phyloP scores from a whole-genome alignment of 768 basidiomycete genomes.

The Auricularia cornea region DNA sequence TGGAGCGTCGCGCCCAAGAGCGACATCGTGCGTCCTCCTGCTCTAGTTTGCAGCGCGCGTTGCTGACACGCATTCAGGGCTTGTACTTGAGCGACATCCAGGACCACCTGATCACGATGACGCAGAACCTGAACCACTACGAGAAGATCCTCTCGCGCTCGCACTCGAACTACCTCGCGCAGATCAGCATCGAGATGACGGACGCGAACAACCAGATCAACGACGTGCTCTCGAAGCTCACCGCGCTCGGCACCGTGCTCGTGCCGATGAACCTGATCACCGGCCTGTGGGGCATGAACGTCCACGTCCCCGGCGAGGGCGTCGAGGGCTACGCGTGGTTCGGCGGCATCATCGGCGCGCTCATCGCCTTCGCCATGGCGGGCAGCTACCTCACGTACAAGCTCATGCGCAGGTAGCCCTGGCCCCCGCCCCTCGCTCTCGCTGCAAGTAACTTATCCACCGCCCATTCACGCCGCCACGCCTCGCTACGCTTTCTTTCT shows the following conservation, averaged over 20 bases:
- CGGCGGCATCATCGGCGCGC: slow-evolving; percentile 68
- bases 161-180: slow-evolving; percentile 98
- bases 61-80: too few relatives aligned
- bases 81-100: slow-evolving; percentile 94
- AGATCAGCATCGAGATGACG: slow-evolving; percentile 99
- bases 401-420: slow-evolving; percentile 40
- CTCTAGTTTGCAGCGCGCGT: neutral
- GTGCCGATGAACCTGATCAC: slow-evolving; percentile 97
- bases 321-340: slow-evolving; percentile 70
- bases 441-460: too few relatives aligned
- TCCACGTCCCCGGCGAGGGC: slow-evolving; percentile 86
- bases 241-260: slow-evolving; percentile 93
- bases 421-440: too few relatives aligned
- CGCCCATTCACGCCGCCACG: too few relatives aligned
- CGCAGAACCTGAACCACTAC: slow-evolving; percentile 98
- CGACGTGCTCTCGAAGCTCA: slow-evolving; percentile 93
- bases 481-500: too few relatives aligned
- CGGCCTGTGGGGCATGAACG: slow-evolving; percentile 98
- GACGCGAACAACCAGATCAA: slow-evolving; percentile 99
- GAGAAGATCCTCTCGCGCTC: slow-evolving; percentile 98
- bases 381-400: slow-evolving; percentile 75
- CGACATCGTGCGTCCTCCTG: slow-evolving; percentile 58
- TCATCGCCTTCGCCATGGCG: slow-evolving; percentile 73
- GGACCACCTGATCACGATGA: slow-evolving; percentile 99
- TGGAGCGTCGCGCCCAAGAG: slow-evolving; percentile 98